phyloP scores from a whole-genome alignment of 2,329 filamentous ascomycete species.

The Calycina marina region DNA sequence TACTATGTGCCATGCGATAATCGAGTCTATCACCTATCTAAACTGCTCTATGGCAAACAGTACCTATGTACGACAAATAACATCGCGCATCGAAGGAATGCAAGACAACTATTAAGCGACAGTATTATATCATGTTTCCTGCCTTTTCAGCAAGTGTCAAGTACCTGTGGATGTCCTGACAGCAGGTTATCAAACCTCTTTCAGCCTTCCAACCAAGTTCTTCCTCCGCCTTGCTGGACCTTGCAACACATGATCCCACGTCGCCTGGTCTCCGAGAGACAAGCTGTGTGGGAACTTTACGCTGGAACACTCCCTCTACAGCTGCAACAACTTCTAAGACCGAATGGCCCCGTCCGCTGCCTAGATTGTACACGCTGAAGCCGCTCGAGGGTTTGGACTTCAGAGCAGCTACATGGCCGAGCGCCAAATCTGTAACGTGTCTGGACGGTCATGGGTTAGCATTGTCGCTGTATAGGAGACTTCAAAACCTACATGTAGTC shows the following conservation, averaged over 20 bases:
- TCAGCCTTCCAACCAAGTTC: conserved; percentile 30
- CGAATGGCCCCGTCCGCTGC: conserved; percentile 30
- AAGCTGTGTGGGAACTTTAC: conserved; percentile 25
- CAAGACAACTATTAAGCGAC: no score
- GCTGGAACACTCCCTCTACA: conserved; percentile 25
- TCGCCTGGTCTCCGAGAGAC: conserved; percentile 28
- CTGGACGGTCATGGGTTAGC: neutral
- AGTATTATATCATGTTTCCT: no score
- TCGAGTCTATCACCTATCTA: no score
- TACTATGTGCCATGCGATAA: no score
- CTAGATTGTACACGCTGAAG: conserved; percentile 32
- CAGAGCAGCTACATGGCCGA: conserved; percentile 46
- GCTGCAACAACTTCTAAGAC: conserved; percentile 29
- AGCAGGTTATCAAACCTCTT: conserved; percentile 13
- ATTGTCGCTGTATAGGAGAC: neutral
- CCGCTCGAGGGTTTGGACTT: conserved; percentile 21
- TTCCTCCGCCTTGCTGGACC: conserved; percentile 24
- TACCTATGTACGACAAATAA: no score
- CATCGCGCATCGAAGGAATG: no score
- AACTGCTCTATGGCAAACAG: no score
- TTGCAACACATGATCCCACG: conserved; percentile 30
- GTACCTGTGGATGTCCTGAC: conserved; percentile 14
- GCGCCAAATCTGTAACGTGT: conserved; percentile 49
- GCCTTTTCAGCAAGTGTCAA: conserved; percentile 10
- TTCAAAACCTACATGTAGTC: conserved; percentile 40